These are phyloP conservation scores for Didymella segeticola DNA, from an alignment of 2,329 filamentous ascomycete species.

Conservation along the genomic window DNA sequence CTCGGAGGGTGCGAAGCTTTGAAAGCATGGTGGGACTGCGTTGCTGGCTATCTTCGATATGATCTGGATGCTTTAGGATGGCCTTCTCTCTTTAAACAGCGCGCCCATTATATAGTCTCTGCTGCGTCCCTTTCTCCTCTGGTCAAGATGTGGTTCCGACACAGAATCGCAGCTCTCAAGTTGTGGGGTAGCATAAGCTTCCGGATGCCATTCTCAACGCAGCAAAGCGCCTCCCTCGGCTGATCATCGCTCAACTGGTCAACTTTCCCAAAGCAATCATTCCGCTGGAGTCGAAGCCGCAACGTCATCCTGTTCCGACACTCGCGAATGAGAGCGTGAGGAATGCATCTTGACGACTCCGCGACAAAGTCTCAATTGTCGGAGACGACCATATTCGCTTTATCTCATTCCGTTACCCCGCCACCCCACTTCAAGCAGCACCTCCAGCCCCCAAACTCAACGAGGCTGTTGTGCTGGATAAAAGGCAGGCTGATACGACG, in stretches of 20 bases:
- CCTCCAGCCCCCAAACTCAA: slow-evolving; percentile 8
- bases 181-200: slow-evolving; percentile 20
- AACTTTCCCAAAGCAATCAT: slow-evolving; percentile 22
- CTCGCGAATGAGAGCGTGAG: slow-evolving; percentile 22
- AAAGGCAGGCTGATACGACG: slow-evolving; percentile 46
- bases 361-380: slow-evolving; percentile 1
- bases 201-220: slow-evolving; percentile 29
- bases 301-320: slow-evolving; percentile 20
- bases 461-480: slow-evolving; percentile 22
- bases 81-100: slow-evolving; percentile 14
- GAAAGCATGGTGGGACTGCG: slow-evolving; percentile 36
- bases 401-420: slow-evolving; percentile 24
- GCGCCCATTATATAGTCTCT: slow-evolving; percentile 29
- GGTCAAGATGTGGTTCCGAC: slow-evolving; percentile 25
- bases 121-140: slow-evolving; percentile 13
- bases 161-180: slow-evolving; percentile 19
- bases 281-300: slow-evolving; percentile 25
- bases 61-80: slow-evolving; percentile 16
- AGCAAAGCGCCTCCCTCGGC: slow-evolving; percentile 21
- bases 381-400: slow-evolving; percentile 21
- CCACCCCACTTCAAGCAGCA: slow-evolving; percentile 20
- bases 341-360: slow-evolving; percentile 7
- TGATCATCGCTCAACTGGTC: slow-evolving; percentile 7
- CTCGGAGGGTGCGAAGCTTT: slow-evolving; percentile 36
- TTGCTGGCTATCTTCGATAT: slow-evolving; percentile 6